Conservation (phyloP, 306 rosid genomes). For the Psophocarpus tetragonolobus region DNA sequence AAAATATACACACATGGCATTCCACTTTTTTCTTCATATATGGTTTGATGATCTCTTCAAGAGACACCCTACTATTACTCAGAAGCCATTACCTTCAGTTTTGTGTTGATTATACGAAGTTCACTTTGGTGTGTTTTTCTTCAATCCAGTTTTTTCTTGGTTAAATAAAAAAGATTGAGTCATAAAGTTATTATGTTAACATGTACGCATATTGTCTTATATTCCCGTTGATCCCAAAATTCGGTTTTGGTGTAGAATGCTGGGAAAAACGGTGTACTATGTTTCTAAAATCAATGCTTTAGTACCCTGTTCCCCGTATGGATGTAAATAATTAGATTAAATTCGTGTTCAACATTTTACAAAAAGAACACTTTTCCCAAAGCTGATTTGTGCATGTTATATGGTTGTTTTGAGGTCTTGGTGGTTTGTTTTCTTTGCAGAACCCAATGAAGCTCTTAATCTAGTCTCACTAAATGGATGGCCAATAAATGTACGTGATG, state of each 20-base stretch:
- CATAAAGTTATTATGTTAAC: neutral
- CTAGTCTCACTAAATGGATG: slow-evolving; percentile 24
- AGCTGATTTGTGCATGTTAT: slow-evolving; percentile 1
- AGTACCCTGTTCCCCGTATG: neutral
- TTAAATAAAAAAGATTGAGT: neutral
- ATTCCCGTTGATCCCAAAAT: neutral
- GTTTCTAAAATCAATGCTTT: neutral
- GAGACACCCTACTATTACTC: neutral
- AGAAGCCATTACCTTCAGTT: neutral
- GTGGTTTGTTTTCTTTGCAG: slow-evolving; percentile 42
- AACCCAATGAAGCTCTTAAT: slow-evolving; percentile 31
- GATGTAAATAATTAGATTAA: neutral
- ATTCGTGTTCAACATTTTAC: neutral
- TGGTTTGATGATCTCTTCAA: neutral
- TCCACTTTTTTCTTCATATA: neutral
- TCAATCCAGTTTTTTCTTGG: neutral
- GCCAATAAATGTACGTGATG: slow-evolving; percentile 49
- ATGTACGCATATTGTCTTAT: neutral
- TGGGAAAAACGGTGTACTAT: neutral
- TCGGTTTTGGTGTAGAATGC: neutral
- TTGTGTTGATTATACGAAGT: neutral
- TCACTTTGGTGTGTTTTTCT: neutral
- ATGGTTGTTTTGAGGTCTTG: neutral
- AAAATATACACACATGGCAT: neutral
- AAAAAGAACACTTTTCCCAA: neutral